phyloP scores from a whole-genome alignment of 805 yeast genomes.

The Ogataea ramenticola region DNA sequence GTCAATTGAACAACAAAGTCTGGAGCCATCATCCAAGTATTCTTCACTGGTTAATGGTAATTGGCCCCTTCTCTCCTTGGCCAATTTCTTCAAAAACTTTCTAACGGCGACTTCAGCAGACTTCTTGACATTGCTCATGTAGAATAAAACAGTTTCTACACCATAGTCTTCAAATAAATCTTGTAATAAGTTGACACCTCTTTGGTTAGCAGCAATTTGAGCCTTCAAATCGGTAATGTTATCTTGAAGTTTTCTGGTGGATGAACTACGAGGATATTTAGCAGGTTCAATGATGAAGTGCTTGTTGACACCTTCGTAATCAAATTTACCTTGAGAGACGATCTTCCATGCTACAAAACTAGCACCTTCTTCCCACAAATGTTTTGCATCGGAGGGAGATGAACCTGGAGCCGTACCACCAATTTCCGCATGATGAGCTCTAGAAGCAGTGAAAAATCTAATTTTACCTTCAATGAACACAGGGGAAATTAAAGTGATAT shows the following conservation, averaged over 20 bases:
- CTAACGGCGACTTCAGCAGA: conserved; percentile 44
- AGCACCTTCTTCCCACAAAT: conserved; percentile 50
- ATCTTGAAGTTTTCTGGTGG: conserved; percentile 47
- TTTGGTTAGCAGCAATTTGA: conserved; percentile 45
- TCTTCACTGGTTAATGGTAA: conserved; percentile 38
- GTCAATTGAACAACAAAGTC: conserved; percentile 33
- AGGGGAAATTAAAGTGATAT: conserved; percentile 51
- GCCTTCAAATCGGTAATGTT: conserved; percentile 45
- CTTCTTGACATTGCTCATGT: conserved; percentile 38
- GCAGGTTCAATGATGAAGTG: conserved; percentile 43
- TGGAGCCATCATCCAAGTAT: conserved; percentile 50
- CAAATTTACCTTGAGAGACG: conserved; percentile 41
- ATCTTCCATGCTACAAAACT: conserved; percentile 45
- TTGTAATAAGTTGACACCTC: conserved; percentile 38
- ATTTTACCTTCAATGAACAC: conserved; percentile 39
- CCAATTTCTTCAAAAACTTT: conserved; percentile 25
- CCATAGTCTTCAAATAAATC: conserved; percentile 38
- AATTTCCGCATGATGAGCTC: conserved; percentile 59
- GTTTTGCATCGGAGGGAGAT: conserved; percentile 47
- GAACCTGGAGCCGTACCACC: conserved; percentile 57
- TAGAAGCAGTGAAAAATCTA: conserved; percentile 46
- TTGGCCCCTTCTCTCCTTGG: conserved; percentile 30
- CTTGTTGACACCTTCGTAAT: conserved; percentile 41
- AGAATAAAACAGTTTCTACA: conserved; percentile 33
- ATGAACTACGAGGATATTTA: conserved; percentile 43